phyloP scores from a whole-genome alignment of 495 filamentous ascomycete species.

The Penicillium parvum region DNA sequence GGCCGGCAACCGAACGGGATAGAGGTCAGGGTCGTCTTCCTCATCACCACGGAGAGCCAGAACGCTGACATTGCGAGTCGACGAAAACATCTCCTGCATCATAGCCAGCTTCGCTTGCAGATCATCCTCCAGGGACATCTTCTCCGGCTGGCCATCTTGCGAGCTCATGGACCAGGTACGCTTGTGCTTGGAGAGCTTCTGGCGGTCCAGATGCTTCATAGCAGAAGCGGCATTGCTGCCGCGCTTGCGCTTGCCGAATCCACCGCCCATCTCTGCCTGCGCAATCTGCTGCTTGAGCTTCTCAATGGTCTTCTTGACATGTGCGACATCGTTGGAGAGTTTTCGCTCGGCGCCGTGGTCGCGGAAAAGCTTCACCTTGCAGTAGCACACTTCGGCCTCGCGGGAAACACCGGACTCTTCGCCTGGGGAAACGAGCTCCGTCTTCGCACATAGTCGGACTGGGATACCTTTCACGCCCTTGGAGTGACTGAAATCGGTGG shows the following conservation, averaged over 20 bases:
- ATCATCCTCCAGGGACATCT: slow-evolving; percentile 77
- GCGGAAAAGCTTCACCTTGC: slow-evolving; percentile 91
- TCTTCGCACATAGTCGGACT: slow-evolving; percentile 86
- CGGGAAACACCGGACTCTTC: slow-evolving; percentile 39
- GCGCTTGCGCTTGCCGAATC: slow-evolving; percentile 84
- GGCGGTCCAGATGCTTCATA: slow-evolving; percentile 43
- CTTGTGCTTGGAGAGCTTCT: slow-evolving; percentile 84
- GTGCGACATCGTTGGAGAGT: slow-evolving; percentile 81
- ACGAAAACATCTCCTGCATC: slow-evolving; percentile 94
- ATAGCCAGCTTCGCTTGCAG: slow-evolving; percentile 76
- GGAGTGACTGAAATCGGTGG: slow-evolving; percentile 94
- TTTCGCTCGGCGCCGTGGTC: slow-evolving; percentile 94
- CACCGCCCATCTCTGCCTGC: slow-evolving; percentile 83
- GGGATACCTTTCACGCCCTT: slow-evolving; percentile 95
- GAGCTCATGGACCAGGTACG: slow-evolving; percentile 96
- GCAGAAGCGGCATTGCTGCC: slow-evolving; percentile 50
- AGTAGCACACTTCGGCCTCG: slow-evolving; percentile 72
- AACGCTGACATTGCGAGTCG: slow-evolving; percentile 78
- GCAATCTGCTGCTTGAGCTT: slow-evolving; percentile 84
- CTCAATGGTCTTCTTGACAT: slow-evolving; percentile 88
- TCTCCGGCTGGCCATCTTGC: slow-evolving; percentile 60
- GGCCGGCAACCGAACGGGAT: slow-evolving; percentile 72
- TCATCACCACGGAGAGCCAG: slow-evolving; percentile 80
- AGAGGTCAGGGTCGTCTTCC: slow-evolving; percentile 81
- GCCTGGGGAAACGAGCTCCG: slow-evolving; percentile 49